Conservation (phyloP, 192 early-diverging fungal genomes). For the Hyaloraphidium curvatum region DNA sequence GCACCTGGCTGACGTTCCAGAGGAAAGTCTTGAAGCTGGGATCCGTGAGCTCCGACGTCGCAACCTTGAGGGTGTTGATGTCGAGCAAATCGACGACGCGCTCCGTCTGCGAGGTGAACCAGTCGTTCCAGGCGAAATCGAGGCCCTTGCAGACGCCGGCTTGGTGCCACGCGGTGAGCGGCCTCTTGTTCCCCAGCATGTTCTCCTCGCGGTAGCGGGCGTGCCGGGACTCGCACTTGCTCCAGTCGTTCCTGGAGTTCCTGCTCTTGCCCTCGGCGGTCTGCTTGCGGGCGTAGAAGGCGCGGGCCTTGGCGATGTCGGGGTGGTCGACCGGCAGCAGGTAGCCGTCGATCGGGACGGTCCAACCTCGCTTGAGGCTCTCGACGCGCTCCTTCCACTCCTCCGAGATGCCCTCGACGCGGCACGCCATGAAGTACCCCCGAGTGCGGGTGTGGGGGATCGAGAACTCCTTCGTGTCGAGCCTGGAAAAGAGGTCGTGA, state of each 20-base stretch:
- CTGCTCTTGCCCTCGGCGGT: neutral
- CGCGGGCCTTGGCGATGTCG: conserved; percentile 15
- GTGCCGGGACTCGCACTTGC: conserved; percentile 21
- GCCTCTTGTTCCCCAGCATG: conserved; percentile 15
- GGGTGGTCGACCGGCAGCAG: conserved; percentile 21
- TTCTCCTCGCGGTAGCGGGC: conserved; percentile 14
- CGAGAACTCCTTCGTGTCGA: conserved; percentile 25
- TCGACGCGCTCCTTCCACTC: conserved; percentile 14
- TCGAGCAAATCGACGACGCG: conserved; percentile 25
- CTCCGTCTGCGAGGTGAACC: conserved; percentile 14
- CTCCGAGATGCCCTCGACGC: conserved; percentile 3
- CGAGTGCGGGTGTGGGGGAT: conserved; percentile 26
- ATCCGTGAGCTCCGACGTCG: conserved; percentile 13
- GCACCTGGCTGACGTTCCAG: too few relatives aligned
- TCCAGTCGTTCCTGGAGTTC: conserved; percentile 16
- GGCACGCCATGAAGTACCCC: conserved; percentile 19
- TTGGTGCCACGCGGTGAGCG: conserved; percentile 21
- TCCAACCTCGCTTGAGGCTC: conserved; percentile 10
- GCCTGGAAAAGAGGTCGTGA: neutral
- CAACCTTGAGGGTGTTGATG: conserved; percentile 18
- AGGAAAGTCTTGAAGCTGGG: conserved; percentile 21
- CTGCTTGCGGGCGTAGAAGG: conserved; percentile 10
- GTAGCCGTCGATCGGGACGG: conserved; percentile 20
- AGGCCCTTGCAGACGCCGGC: conserved; percentile 14
- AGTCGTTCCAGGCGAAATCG: neutral